A percentile compares a stretch with the other conserved stretches of the same genome.
These are phyloP conservation scores for Phytophthora brassicae DNA, from an alignment of 352 stramenopile genomes.

Conservation along the genomic window DNA sequence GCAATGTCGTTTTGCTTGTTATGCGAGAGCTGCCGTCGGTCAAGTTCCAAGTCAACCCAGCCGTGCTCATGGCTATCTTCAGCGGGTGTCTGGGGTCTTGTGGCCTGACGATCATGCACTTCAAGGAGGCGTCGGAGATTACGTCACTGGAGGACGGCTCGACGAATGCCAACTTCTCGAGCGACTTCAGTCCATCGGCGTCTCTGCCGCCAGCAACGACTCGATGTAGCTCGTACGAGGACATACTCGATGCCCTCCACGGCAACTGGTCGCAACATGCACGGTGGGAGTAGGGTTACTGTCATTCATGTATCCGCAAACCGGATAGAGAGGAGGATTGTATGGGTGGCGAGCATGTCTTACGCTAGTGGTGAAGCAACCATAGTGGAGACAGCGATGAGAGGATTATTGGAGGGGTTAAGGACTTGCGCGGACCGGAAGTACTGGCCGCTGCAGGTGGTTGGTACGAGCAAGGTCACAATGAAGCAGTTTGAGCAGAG, in stretches of 20 bases:
- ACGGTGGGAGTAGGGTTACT: too few species aligned
- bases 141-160: slow-evolving; percentile 5
- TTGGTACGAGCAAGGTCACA: too few species aligned
- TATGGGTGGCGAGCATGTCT: too few species aligned
- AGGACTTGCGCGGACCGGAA: too few species aligned
- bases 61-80: slow-evolving; percentile 19
- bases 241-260: slow-evolving; percentile 9
- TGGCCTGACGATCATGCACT: slow-evolving; percentile 9
- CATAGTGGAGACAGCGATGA: too few species aligned
- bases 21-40: slow-evolving; percentile 18
- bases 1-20: slow-evolving; percentile 14
- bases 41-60: slow-evolving; percentile 4
- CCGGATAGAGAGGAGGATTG: too few species aligned
- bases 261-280: too few species aligned
- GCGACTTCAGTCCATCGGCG: slow-evolving; percentile 11
- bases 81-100: slow-evolving; percentile 3
- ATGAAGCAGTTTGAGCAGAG: too few species aligned
- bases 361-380: too few species aligned
- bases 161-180: slow-evolving; percentile 17
- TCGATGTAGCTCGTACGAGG: slow-evolving; percentile 5
- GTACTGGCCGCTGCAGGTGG: too few species aligned
- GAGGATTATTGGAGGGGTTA: too few species aligned
- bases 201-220: not conserved
- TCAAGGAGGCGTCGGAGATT: slow-evolving; percentile 12
- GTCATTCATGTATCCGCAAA: too few species aligned